These are phyloP conservation scores for Claviceps cyperi DNA, from an alignment of 2,329 filamentous ascomycete species.

Conservation along the genomic window DNA sequence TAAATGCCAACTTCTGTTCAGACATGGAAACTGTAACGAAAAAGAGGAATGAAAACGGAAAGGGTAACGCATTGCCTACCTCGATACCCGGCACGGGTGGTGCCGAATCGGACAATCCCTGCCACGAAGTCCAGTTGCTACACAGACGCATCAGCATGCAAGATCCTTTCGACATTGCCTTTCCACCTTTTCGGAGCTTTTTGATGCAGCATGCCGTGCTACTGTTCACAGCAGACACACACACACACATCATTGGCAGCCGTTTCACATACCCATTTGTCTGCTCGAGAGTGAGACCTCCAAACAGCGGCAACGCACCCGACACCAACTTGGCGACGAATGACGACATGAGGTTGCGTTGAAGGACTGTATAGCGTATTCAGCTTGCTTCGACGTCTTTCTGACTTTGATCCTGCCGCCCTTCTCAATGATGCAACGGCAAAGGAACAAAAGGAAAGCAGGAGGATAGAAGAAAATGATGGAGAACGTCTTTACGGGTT, in stretches of 20 bases:
- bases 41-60: background rate
- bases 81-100: background rate
- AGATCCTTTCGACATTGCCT: no score
- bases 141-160: background rate
- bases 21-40: background rate
- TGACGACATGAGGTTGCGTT: background rate
- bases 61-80: background rate
- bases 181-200: background rate
- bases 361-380: background rate
- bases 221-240: background rate
- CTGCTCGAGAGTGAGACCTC: background rate
- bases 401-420: no score
- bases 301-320: background rate
- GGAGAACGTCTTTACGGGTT: no score
- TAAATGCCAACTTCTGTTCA: no score
- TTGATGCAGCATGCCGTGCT: background rate
- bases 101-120: background rate
- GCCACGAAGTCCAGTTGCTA: background rate
- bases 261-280: background rate
- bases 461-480: no score
- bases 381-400: no score
- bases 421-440: no score
- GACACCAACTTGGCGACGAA: conserved; percentile 1
- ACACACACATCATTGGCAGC: background rate
- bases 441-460: no score